Conservation (phyloP, 305 asterid species). For the Petunia hybrid region DNA sequence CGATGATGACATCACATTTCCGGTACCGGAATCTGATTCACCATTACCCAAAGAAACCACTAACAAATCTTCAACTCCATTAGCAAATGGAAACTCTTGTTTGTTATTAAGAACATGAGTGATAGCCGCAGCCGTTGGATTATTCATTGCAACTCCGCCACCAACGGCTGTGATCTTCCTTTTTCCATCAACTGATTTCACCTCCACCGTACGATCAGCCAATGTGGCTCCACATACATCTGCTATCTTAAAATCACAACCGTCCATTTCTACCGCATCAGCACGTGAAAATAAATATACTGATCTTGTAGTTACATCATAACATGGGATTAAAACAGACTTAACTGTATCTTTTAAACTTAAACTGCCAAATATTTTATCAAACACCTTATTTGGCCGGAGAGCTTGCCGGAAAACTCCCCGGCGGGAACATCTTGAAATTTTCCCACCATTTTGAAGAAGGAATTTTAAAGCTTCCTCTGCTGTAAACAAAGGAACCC, state of each 20-base stretch:
- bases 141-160: constrained; percentile 67
- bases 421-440: constrained; percentile 34
- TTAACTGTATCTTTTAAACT: constrained; percentile 69
- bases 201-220: constrained; percentile 44
- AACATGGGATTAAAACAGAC: constrained; percentile 79
- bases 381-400: constrained; percentile 41
- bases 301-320: constrained; percentile 69
- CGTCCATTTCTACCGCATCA: constrained; percentile 80
- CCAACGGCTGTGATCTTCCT: constrained; percentile 67
- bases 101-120: constrained; percentile 87
- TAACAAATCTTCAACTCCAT: constrained; percentile 62
- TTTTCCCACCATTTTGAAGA: constrained; percentile 39
- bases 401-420: constrained; percentile 31
- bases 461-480: constrained; percentile 59
- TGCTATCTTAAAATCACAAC: constrained; percentile 67
- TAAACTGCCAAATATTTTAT: constrained; percentile 47
- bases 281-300: constrained; percentile 80
- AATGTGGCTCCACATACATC: constrained; percentile 65
- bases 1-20: constrained; percentile 26
- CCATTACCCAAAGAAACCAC: constrained; percentile 77
- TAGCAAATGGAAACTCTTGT: constrained; percentile 77
- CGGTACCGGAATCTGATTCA: constrained; percentile 30
- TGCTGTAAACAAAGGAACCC: constrained; percentile 58
- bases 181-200: constrained; percentile 65
- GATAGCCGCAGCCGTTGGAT: constrained; percentile 84